Percentiles rank a stretch among this genome's conserved stretches.
Conservation (phyloP, 371 early-diverging fungal genomes). For the Dichotomocladium elegans region DNA sequence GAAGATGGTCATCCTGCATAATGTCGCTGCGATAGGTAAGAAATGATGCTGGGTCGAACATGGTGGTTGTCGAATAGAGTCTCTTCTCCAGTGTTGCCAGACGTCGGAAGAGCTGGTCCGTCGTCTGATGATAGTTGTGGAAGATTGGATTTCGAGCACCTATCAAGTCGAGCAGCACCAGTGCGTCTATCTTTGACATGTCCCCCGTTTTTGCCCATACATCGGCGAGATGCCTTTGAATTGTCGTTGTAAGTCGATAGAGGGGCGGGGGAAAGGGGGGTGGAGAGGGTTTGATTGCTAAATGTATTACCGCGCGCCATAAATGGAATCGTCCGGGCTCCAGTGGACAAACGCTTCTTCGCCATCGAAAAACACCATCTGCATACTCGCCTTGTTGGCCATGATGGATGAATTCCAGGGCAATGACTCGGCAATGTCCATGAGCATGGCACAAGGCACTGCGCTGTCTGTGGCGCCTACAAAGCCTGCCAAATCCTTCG, state of each 20-base stretch:
- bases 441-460: conserved; percentile 82
- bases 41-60: conserved; percentile 36
- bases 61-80: conserved; percentile 24
- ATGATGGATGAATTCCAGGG: not conserved
- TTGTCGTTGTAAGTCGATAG: not conserved
- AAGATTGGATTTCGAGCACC: conserved; percentile 58
- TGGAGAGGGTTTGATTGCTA: conserved; percentile 1
- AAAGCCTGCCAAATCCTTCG: conserved; percentile 71
- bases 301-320: conserved; percentile 88
- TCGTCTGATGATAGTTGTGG: conserved; percentile 55
- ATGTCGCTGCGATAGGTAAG: conserved; percentile 28
- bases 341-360: conserved; percentile 91
- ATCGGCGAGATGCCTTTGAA: conserved; percentile 26
- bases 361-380: conserved; percentile 95
- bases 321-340: conserved; percentile 81
- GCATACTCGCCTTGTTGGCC: conserved; percentile 58
- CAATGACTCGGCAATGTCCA: conserved; percentile 71
- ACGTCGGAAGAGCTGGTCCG: conserved; percentile 58
- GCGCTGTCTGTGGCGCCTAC: conserved; percentile 86
- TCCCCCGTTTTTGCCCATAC: conserved; percentile 41
- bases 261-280: not conserved
- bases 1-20: conserved; percentile 91
- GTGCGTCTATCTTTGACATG: conserved; percentile 72
- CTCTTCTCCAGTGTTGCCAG: conserved; percentile 46
- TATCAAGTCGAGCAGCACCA: conserved; percentile 86